Evolutionary conservation across 306 rosid genomes (phyloP).

Genomic region (Vigna reflexopilosa): DNA sequence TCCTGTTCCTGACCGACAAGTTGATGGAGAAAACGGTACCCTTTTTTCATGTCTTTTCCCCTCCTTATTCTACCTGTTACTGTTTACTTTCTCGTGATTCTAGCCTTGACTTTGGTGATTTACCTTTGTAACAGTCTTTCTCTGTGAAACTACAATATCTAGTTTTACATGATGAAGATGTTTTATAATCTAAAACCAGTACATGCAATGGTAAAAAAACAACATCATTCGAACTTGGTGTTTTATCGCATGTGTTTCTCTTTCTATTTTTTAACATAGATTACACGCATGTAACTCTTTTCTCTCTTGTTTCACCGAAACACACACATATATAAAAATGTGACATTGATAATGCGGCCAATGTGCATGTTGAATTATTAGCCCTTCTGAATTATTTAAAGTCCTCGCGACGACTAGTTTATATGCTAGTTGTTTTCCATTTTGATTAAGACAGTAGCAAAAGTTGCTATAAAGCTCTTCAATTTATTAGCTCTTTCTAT

Average conservation of each 20-base stretch:
- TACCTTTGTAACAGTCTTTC: not conserved
- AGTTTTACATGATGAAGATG: not conserved
- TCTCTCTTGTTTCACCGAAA: not conserved
- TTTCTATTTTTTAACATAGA: too few relatives aligned
- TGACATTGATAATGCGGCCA: not conserved
- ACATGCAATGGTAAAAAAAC: not conserved
- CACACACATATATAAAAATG: not conserved
- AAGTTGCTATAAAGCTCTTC: slow-evolving; percentile 16
- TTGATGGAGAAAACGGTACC: slow-evolving; percentile 74
- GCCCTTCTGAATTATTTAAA: not conserved
- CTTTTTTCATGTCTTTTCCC: not conserved
- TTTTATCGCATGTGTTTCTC: not conserved
- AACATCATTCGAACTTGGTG: not conserved
- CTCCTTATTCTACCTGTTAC: not conserved
- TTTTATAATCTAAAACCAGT: not conserved
- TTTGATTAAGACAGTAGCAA: not conserved
- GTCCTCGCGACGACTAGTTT: not conserved
- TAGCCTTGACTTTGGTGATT: not conserved
- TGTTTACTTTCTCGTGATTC: slow-evolving; percentile 2
- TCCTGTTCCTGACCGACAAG: slow-evolving; percentile 79
- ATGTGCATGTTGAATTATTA: not conserved
- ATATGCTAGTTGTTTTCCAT: not conserved
- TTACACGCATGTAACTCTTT: not conserved
- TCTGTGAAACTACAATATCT: not conserved
- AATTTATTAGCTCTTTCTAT: not conserved